phyloP scores from a whole-genome alignment of 192 early-diverging fungal genomes.

The Backusella psychrophila region DNA sequence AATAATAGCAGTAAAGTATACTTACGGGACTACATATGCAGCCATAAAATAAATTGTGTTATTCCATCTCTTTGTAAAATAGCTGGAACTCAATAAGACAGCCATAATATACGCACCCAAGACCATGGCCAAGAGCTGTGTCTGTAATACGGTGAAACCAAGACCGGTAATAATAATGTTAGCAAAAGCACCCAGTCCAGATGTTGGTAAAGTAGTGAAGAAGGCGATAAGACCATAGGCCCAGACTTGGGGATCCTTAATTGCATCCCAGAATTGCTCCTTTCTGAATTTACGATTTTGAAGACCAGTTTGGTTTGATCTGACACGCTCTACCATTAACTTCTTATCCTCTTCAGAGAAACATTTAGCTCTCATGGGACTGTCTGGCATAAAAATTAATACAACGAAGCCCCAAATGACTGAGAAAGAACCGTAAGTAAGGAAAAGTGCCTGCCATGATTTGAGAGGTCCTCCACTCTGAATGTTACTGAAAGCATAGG shows the following conservation, averaged over 20 bases:
- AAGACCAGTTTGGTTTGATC: conserved; percentile 21
- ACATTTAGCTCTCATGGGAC: conserved; percentile 25
- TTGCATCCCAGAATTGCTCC: conserved; percentile 16
- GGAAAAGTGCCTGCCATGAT: conserved; percentile 24
- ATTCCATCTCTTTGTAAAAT: conserved; percentile 9
- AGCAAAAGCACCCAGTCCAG: conserved; percentile 19
- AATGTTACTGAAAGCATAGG: conserved; percentile 23
- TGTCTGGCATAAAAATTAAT: conserved; percentile 16
- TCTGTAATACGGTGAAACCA: conserved; percentile 21
- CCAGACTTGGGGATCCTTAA: conserved; percentile 13
- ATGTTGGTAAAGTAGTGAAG: conserved; percentile 18
- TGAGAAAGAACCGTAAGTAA: conserved; percentile 14
- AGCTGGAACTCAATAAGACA: conserved; percentile 7
- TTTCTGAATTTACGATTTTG: conserved; percentile 16
- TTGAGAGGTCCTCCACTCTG: conserved; percentile 11
- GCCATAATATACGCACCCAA: conserved; percentile 19
- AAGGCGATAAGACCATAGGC: conserved; percentile 19
- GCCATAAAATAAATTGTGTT: conserved; percentile 10
- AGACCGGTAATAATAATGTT: conserved; percentile 22
- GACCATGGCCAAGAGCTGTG: conserved; percentile 23
- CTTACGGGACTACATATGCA: conserved; percentile 17
- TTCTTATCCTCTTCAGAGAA: conserved; percentile 23
- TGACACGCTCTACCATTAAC: conserved; percentile 21
- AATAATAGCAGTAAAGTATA: background rate
- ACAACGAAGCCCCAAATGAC: conserved; percentile 14